These are phyloP conservation scores for Rhizopogon vinicolor DNA, from an alignment of 768 basidiomycete genomes.

Conservation along the genomic window DNA sequence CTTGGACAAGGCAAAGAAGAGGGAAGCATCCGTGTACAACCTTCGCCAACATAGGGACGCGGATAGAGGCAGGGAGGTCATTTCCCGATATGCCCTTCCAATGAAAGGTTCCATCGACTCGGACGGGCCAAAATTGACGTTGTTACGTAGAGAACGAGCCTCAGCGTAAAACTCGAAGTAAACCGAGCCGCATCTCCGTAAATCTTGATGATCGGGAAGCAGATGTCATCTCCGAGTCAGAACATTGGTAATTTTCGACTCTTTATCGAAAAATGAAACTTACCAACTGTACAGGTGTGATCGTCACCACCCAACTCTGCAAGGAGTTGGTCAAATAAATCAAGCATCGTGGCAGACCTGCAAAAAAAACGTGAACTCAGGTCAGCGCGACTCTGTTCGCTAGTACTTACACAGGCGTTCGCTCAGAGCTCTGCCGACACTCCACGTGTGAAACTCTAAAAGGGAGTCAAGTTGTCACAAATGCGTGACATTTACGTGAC, in stretches of 20 bases:
- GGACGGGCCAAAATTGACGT: background rate
- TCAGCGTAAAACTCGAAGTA: background rate
- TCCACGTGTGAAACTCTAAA: constrained; percentile 12
- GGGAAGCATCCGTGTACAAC: constrained; percentile 71
- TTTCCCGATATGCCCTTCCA: constrained; percentile 40
- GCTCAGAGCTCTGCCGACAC: background rate
- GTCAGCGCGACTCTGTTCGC: background rate
- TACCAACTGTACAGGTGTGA: constrained; percentile 1
- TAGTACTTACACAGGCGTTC: background rate
- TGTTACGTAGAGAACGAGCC: constrained; percentile 1
- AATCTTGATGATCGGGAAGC: constrained; percentile 1
- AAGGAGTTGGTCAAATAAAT: constrained; percentile 1
- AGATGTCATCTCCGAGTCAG: background rate
- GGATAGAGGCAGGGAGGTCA: constrained; percentile 37
- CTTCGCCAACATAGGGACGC: constrained; percentile 50
- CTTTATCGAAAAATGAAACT: background rate
- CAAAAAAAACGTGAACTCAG: background rate
- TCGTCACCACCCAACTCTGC: background rate
- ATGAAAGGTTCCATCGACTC: constrained; percentile 36
- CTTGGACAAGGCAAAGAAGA: constrained; percentile 50
- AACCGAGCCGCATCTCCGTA: background rate
- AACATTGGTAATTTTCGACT: background rate
- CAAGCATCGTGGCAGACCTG: background rate
- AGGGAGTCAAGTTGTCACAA: constrained; percentile 4
- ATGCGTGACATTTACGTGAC: constrained; percentile 31